A percentile compares a stretch with the other conserved stretches of the same genome.
Conservation (phyloP, 179 eudicot species). For the Amaranthus tricolor region DNA sequence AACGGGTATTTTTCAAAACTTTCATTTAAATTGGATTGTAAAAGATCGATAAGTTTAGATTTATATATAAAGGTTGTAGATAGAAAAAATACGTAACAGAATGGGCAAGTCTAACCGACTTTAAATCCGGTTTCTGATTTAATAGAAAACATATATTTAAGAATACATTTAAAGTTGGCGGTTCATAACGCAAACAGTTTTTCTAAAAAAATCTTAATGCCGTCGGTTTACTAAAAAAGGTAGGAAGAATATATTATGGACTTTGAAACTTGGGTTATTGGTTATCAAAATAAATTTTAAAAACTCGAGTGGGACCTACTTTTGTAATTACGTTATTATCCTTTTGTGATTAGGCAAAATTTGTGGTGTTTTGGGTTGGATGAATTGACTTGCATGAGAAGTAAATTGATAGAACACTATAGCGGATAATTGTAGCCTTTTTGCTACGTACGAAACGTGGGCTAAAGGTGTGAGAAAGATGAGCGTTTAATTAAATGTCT, state of each 20-base stretch:
- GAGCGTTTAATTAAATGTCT: neutral
- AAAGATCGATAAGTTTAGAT: neutral
- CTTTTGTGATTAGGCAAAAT: neutral
- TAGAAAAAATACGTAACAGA: neutral
- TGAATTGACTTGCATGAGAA: constrained; percentile 11
- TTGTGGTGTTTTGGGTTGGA: neutral
- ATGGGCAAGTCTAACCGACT: neutral
- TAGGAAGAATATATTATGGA: neutral
- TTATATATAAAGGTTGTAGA: neutral
- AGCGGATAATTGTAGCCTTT: too few relatives aligned
- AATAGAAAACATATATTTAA: neutral
- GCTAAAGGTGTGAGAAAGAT: neutral
- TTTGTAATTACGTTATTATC: neutral
- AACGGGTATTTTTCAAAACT: neutral
- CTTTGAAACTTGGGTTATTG: constrained; percentile 13
- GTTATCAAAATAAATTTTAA: neutral
- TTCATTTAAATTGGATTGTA: neutral
- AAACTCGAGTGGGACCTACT: constrained; percentile 6
- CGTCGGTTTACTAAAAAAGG: constrained; percentile 14
- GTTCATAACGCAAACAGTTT: constrained; percentile 21
- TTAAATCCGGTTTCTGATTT: neutral
- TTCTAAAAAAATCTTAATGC: neutral
- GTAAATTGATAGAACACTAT: neutral
- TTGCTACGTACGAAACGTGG: constrained; percentile 9
- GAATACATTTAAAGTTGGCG: constrained; percentile 21